A percentile compares a stretch with the other conserved stretches of the same genome.
Conservation (phyloP, 2,329 filamentous ascomycete genomes). For the Grosmannia penicillata region DNA sequence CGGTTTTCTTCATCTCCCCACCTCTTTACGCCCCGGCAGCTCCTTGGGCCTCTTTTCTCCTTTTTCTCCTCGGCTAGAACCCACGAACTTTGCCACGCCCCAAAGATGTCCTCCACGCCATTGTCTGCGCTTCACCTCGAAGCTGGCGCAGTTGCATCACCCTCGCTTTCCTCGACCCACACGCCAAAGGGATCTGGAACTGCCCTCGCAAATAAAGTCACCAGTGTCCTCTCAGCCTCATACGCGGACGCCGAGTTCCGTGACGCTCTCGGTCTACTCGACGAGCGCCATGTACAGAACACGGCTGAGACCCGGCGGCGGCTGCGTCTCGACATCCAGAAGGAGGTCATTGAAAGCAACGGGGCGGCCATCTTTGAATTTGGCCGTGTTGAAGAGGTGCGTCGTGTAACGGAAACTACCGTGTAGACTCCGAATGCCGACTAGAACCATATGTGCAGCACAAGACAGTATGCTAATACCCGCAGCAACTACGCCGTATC, state of each 20-base stretch:
- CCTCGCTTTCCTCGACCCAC: constrained; percentile 17
- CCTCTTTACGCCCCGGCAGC: too few species aligned
- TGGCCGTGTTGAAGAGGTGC: constrained; percentile 73
- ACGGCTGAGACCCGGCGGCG: constrained; percentile 65
- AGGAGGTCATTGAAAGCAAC: constrained; percentile 87
- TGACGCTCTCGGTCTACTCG: constrained; percentile 66
- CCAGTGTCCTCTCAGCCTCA: constrained; percentile 74
- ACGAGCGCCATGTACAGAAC: constrained; percentile 56
- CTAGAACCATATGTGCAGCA: too few species aligned
- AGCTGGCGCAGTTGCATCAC: constrained; percentile 8
- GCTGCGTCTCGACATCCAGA: constrained; percentile 70
- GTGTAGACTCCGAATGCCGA: not conserved
- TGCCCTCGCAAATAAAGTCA: constrained; percentile 68
- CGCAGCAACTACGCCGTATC: constrained; percentile 72
- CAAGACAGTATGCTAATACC: constrained; percentile 13
- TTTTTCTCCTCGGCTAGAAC: too few species aligned
- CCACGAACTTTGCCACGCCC: too few species aligned
- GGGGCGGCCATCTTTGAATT: constrained; percentile 80
- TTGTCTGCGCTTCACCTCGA: constrained; percentile 2
- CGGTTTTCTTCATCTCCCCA: too few species aligned
- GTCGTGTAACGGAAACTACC: too few species aligned
- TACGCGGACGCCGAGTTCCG: constrained; percentile 88
- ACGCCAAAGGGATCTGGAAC: constrained; percentile 28
- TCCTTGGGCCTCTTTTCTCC: too few species aligned
- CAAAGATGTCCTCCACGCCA: too few species aligned